These are phyloP conservation scores for Kwoniella dendrophila DNA, from an alignment of 768 basidiomycete species.

Conservation along the genomic window DNA sequence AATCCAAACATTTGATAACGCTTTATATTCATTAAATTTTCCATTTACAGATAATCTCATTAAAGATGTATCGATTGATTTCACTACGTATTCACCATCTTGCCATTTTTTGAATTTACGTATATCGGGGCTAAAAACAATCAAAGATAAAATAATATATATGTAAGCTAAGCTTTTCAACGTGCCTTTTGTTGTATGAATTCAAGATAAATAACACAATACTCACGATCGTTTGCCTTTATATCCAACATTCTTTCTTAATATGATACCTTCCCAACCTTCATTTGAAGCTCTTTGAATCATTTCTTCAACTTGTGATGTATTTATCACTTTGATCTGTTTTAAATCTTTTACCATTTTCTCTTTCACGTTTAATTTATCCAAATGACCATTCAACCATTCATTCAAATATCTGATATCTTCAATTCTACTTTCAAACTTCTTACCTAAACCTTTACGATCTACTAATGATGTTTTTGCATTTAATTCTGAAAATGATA, in stretches of 20 bases:
- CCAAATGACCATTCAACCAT: conserved; percentile 31
- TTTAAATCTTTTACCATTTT: conserved; percentile 32
- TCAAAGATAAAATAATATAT: background rate
- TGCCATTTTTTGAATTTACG: conserved; percentile 55
- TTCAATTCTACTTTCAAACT: conserved; percentile 39
- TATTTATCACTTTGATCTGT: conserved; percentile 34
- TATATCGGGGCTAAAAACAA: conserved; percentile 37
- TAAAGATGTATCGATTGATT: conserved; percentile 32
- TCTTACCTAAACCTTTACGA: conserved; percentile 23
- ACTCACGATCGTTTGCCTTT: conserved; percentile 50
- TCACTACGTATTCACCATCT: conserved; percentile 51
- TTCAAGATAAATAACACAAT: background rate
- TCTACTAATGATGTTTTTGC: background rate
- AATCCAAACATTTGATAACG: conserved; percentile 45
- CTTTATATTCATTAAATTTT: conserved; percentile 44
- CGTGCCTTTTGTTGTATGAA: background rate
- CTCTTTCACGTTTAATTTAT: conserved; percentile 19
- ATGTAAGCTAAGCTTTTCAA: background rate
- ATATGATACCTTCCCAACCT: conserved; percentile 53
- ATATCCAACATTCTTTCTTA: conserved; percentile 48
- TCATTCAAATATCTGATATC: conserved; percentile 29
- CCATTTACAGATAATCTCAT: conserved; percentile 50
- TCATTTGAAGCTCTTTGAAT: conserved; percentile 44
- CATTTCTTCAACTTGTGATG: conserved; percentile 44
- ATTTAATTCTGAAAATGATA: conserved; percentile 32